Evolutionary conservation across 345 rosid genomes (phyloP).

Genomic region (Viola odorata): DNA sequence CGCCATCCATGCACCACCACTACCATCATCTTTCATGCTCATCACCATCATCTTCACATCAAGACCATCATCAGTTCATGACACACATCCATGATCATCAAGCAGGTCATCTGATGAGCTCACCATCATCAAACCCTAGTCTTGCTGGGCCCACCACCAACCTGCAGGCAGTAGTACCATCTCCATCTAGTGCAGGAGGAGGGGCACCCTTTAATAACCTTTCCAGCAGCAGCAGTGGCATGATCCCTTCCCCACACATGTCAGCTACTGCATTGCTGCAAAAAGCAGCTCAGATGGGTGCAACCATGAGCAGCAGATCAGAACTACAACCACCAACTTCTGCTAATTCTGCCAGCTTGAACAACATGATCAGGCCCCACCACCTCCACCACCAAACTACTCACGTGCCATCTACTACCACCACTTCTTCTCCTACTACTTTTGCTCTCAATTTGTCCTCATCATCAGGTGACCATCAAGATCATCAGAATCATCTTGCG

Average conservation of each 20-base stretch:
- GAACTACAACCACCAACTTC: constrained; percentile 34
- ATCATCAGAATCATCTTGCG: no score
- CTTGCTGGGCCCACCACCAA: constrained; percentile 14
- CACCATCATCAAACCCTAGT: constrained; percentile 58
- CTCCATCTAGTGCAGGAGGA: no score
- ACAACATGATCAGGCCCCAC: no score
- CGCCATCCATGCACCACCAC: constrained; percentile 15
- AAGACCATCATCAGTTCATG: constrained; percentile 22
- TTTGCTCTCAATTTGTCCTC: constrained; percentile 50
- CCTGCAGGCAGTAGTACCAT: no score
- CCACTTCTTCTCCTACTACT: constrained; percentile 22
- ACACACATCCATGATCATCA: constrained; percentile 1
- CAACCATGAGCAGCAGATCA: constrained; percentile 35
- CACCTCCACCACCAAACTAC: no score
- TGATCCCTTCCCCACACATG: constrained; percentile 41
- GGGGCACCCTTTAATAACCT: no score
- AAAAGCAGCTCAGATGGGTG: constrained; percentile 82
- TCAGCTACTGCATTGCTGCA: constrained; percentile 92
- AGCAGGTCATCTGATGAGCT: constrained; percentile 11
- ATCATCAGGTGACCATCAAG: constrained; percentile 38
- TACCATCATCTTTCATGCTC: constrained; percentile 9
- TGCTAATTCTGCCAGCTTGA: constrained; percentile 6
- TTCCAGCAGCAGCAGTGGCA: constrained; percentile 11
- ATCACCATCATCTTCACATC: constrained; percentile 6
- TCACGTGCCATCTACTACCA: neutral